These are phyloP conservation scores for Plenodomus biglobosus DNA, from an alignment of 2,329 filamentous ascomycete genomes.

Conservation along the genomic window DNA sequence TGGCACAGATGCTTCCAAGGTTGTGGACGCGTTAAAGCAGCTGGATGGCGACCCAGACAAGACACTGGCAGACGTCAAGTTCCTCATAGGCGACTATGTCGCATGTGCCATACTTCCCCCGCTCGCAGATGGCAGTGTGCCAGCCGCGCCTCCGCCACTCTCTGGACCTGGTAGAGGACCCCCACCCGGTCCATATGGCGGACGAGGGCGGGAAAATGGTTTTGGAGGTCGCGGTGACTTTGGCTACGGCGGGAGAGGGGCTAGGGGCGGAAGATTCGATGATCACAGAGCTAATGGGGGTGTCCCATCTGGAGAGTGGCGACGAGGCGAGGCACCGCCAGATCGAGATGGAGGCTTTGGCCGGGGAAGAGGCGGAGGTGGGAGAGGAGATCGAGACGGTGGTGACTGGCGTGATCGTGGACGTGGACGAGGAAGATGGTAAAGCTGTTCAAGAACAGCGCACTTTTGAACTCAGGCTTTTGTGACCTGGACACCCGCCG, in stretches of 20 bases:
- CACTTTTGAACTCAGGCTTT: neutral
- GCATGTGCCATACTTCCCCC: constrained; percentile 80
- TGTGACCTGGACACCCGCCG: neutral
- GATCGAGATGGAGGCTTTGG: constrained; percentile 45
- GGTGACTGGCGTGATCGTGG: constrained; percentile 38
- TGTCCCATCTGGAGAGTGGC: constrained; percentile 64
- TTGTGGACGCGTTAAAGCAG: constrained; percentile 44
- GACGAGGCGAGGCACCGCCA: constrained; percentile 64
- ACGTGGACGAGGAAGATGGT: constrained; percentile 38
- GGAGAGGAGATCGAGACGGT: constrained; percentile 37
- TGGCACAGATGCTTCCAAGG: constrained; percentile 13
- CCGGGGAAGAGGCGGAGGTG: constrained; percentile 38
- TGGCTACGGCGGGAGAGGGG: constrained; percentile 43
- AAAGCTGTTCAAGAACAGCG: constrained; percentile 1
- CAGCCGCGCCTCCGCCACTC: constrained; percentile 58
- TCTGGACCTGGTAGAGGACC: constrained; percentile 33
- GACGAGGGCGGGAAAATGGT: constrained; percentile 35
- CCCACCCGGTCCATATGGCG: constrained; percentile 28
- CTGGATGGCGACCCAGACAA: constrained; percentile 66
- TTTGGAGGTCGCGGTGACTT: constrained; percentile 39
- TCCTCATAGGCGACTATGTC: constrained; percentile 87
- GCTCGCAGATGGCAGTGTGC: constrained; percentile 71
- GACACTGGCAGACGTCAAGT: constrained; percentile 74
- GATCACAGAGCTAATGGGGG: constrained; percentile 46
- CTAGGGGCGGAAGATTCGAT: constrained; percentile 37